Evolutionary conservation across 163 green algal genomes (phyloP), one percentile per base, ranked within the genome.

Genomic region (Chlorella variabilis): DNA sequence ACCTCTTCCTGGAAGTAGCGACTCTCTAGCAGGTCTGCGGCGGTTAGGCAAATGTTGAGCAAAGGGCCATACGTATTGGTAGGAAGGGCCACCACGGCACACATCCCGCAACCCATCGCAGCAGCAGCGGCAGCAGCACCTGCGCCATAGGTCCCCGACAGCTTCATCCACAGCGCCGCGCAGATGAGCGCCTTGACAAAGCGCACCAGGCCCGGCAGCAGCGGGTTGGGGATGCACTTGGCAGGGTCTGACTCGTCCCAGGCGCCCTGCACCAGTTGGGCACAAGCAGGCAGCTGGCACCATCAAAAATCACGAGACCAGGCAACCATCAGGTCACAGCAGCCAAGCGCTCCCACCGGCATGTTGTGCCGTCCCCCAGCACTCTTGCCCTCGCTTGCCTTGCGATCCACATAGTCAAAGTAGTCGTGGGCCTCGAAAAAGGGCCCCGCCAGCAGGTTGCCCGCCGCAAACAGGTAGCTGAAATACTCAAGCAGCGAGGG

Each of bases 381-480:
- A n/a, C n/a, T n/a, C n/a, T n/a, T 54, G 34, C 42, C 41, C 13
- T 2, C 29, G 67, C 71, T 31, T 39, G 76, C 83, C 81, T 83
- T 68, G 27, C 84, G 69, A 29, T 83, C 70, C 7, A 90, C 75
- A 62, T 90, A 94, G 15, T 91, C 77, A 7, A 88, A 54, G 81
- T 97, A 98, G 70, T 98, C 92, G 21, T 74, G 84, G 29, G 92
- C 92, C 87, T 98, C 95, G 61, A 96, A 93, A 61, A 92, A 91
- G 23, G 95, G 95, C 1, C 95, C 95, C 29, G 91, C 86, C 81
- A 98, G 87, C 65, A 98, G 90, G 89, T 97, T 98, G 77, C 95
- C 95, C 17, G 90, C 83, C 25, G 84, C 82, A 75, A 98, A 97
- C 2, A 96, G 70, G 85, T 95, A 98, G 61, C 85, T 91, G 3